A percentile compares a stretch with the other conserved stretches of the same genome.
These are phyloP conservation scores for Lichtheimia ramosa DNA, from an alignment of 371 early-diverging fungal genomes.

Conservation along the genomic window DNA sequence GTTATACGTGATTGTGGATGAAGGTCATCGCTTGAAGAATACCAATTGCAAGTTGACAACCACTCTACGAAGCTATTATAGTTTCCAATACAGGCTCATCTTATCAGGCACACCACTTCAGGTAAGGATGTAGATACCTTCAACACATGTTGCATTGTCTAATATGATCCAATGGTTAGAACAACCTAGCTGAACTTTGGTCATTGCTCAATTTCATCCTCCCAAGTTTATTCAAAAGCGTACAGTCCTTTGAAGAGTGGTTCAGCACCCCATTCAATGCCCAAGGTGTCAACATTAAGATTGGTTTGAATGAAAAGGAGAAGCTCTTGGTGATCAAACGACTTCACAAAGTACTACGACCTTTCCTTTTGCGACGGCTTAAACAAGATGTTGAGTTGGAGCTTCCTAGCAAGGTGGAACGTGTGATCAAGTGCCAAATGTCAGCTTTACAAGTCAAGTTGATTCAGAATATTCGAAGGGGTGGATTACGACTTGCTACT, in stretches of 20 bases:
- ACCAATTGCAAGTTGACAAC: conserved; percentile 83
- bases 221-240: conserved; percentile 94
- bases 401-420: conserved; percentile 99
- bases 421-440: conserved; percentile 91
- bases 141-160: too few species aligned
- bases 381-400: conserved; percentile 99
- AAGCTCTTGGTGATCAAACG: conserved; percentile 94
- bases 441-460: conserved; percentile 83
- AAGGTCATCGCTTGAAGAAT: conserved; percentile 99
- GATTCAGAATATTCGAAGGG: conserved; percentile 76
- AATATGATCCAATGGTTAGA: conserved; percentile 51
- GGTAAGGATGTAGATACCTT: conserved; percentile 29
- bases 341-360: conserved; percentile 95
- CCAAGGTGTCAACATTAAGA: conserved; percentile 81
- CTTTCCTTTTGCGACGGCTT: conserved; percentile 95
- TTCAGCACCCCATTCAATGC: conserved; percentile 95
- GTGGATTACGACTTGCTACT: conserved; percentile 56
- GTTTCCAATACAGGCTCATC: conserved; percentile 90
- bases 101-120: conserved; percentile 99
- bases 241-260: conserved; percentile 97
- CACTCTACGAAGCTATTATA: conserved; percentile 82
- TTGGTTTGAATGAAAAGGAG: conserved; percentile 97
- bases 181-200: conserved; percentile 99
- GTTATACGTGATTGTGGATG: conserved; percentile 97
- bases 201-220: conserved; percentile 97